Evolutionary conservation across 1,139 yeast genomes (phyloP).

Genomic region (Pichia sp.): DNA sequence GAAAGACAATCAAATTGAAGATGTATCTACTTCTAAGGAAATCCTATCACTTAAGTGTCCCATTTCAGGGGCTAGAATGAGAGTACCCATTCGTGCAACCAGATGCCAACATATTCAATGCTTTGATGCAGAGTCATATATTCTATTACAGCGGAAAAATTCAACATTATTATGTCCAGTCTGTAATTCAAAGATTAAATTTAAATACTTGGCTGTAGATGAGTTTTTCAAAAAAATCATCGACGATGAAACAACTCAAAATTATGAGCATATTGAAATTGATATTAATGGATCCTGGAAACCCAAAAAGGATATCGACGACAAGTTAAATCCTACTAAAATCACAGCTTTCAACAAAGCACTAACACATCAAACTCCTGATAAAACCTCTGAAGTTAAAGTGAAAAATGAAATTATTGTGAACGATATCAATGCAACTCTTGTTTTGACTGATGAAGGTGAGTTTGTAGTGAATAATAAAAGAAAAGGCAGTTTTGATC

Average conservation of each 20-base stretch:
- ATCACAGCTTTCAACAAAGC: too few relatives aligned
- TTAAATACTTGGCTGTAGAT: conserved; percentile 50
- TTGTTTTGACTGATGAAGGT: too few relatives aligned
- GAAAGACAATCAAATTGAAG: conserved; percentile 30
- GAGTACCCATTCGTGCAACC: conserved; percentile 49
- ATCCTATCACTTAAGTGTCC: conserved; percentile 57
- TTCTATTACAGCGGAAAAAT: conserved; percentile 51
- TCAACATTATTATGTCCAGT: conserved; percentile 68
- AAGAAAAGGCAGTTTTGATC: too few relatives aligned
- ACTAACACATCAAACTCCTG: too few relatives aligned
- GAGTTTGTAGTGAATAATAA: too few relatives aligned
- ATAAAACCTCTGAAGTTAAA: too few relatives aligned
- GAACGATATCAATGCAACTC: background rate
- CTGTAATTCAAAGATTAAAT: conserved; percentile 37
- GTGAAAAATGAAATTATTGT: too few relatives aligned
- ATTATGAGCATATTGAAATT: conserved; percentile 47
- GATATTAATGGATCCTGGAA: conserved; percentile 54
- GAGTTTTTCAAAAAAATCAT: conserved; percentile 53
- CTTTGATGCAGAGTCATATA: conserved; percentile 55
- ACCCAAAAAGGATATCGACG: too few relatives aligned
- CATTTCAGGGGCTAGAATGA: conserved; percentile 51
- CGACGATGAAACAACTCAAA: conserved; percentile 30
- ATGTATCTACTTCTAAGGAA: conserved; percentile 49
- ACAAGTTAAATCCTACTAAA: too few relatives aligned
- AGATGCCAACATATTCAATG: conserved; percentile 64